These are phyloP conservation scores for Lycium ferocissimum DNA, from an alignment of 257 asterid genomes.

Conservation along the genomic window DNA sequence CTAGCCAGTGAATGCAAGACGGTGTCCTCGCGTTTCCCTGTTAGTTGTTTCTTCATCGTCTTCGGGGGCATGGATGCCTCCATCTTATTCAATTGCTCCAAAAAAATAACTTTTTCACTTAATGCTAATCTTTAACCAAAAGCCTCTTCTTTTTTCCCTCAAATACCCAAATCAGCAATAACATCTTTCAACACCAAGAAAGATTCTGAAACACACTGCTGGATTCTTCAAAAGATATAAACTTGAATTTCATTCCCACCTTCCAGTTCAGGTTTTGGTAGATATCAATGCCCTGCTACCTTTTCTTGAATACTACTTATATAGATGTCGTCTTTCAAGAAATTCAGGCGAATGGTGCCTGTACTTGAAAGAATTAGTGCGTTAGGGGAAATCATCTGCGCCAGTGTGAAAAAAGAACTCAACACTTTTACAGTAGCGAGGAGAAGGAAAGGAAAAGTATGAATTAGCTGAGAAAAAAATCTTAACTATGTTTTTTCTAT, in stretches of 20 bases:
- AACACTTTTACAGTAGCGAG: not conserved
- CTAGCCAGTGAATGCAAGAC: slow-evolving; percentile 54
- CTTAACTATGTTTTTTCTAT: no score
- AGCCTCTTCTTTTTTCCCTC: slow-evolving; percentile 48
- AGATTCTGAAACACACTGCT: not conserved
- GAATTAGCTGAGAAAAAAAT: not conserved
- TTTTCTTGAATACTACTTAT: not conserved
- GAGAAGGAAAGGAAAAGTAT: not conserved
- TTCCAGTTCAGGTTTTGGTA: not conserved
- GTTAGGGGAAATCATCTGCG: not conserved
- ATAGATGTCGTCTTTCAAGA: not conserved
- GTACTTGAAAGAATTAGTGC: not conserved
- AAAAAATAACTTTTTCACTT: not conserved
- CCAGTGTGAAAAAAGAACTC: not conserved
- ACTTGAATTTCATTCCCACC: slow-evolving; percentile 2
- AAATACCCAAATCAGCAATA: slow-evolving; percentile 49
- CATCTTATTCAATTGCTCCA: slow-evolving; percentile 8
- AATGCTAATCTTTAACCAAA: slow-evolving; percentile 20
- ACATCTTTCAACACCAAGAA: slow-evolving; percentile 35
- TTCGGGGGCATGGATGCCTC: slow-evolving; percentile 33
- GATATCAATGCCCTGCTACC: not conserved
- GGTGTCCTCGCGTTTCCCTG: slow-evolving; percentile 57
- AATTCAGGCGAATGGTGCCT: not conserved
- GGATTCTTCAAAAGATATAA: slow-evolving; percentile 14
- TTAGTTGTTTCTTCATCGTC: slow-evolving; percentile 56